phyloP scores from a whole-genome alignment of 2,329 filamentous ascomycete species.

The Rugonectria rugulosa region DNA sequence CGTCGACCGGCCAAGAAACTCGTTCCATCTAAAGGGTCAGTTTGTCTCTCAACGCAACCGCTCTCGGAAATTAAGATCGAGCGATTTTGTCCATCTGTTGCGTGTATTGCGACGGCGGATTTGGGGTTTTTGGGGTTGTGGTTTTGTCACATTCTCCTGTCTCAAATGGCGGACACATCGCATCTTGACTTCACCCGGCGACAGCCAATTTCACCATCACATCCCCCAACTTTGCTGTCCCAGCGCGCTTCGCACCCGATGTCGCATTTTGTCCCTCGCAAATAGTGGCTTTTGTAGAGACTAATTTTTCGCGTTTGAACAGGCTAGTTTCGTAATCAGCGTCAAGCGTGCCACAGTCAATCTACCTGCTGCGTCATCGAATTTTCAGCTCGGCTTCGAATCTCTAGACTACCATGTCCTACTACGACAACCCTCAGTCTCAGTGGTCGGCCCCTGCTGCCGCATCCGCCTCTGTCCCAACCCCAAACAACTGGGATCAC shows the following conservation, averaged over 20 bases:
- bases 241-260: constrained; percentile 22
- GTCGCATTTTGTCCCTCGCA: constrained; percentile 24
- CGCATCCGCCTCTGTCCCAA: constrained; percentile 23
- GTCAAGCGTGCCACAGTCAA: constrained; percentile 18
- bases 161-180: constrained; percentile 35
- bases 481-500: constrained; percentile 56
- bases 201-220: constrained; percentile 33
- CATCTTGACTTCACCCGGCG: constrained; percentile 33
- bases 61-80: constrained; percentile 18
- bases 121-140: constrained; percentile 28
- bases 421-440: constrained; percentile 54
- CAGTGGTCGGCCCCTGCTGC: constrained; percentile 47
- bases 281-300: constrained; percentile 13
- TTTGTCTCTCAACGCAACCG: too few species aligned
- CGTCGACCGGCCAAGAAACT: constrained; percentile 25
- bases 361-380: constrained; percentile 22
- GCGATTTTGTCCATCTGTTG: constrained; percentile 27
- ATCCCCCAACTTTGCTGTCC: constrained; percentile 20
- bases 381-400: constrained; percentile 25
- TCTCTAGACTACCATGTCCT: constrained; percentile 48
- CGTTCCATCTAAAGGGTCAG: constrained; percentile 33
- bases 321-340: constrained; percentile 27
- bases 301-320: constrained; percentile 24
- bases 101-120: constrained; percentile 36
- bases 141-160: constrained; percentile 31